phyloP scores from a whole-genome alignment of 805 yeast genomes.

The Candida nanaspora region DNA sequence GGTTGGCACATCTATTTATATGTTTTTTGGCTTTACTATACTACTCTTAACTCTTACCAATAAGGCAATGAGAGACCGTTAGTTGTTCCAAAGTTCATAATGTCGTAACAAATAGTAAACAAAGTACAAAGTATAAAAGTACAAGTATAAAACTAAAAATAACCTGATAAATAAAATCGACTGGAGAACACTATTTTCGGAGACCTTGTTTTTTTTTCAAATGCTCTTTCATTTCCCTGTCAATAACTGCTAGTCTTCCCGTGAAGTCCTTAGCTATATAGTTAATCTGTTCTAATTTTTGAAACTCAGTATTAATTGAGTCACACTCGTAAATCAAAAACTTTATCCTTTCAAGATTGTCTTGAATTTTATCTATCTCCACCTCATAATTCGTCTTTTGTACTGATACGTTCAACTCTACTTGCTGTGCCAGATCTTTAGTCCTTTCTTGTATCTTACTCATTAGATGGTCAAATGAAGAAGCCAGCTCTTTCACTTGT shows the following conservation, averaged over 20 bases:
- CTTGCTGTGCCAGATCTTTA: conserved; percentile 26
- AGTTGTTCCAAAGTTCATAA: too few relatives aligned
- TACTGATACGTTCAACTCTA: conserved; percentile 18
- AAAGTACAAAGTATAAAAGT: too few relatives aligned
- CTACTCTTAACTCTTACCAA: too few relatives aligned
- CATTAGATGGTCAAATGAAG: conserved; percentile 58
- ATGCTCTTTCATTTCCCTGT: conserved; percentile 11
- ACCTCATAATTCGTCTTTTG: conserved; percentile 16
- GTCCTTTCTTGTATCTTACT: conserved; percentile 55
- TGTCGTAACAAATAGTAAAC: too few relatives aligned
- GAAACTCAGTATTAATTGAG: conserved; percentile 21
- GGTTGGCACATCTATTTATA: too few relatives aligned
- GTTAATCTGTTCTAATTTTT: conserved; percentile 25
- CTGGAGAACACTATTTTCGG: too few relatives aligned
- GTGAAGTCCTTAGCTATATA: conserved; percentile 24
- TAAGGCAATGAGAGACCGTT: too few relatives aligned
- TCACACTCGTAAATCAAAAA: conserved; percentile 17
- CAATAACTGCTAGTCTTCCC: conserved; percentile 15
- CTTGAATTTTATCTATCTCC: conserved; percentile 14
- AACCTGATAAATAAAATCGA: too few relatives aligned
- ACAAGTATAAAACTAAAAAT: too few relatives aligned
- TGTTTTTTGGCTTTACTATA: too few relatives aligned
- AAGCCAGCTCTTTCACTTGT: conserved; percentile 49
- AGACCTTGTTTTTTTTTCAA: too few relatives aligned
- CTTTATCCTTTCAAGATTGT: conserved; percentile 12